Percentiles rank a stretch among this genome's conserved stretches.
phyloP scores from a whole-genome alignment of 306 rosid genomes.

The Fragaria nilgerrensis region DNA sequence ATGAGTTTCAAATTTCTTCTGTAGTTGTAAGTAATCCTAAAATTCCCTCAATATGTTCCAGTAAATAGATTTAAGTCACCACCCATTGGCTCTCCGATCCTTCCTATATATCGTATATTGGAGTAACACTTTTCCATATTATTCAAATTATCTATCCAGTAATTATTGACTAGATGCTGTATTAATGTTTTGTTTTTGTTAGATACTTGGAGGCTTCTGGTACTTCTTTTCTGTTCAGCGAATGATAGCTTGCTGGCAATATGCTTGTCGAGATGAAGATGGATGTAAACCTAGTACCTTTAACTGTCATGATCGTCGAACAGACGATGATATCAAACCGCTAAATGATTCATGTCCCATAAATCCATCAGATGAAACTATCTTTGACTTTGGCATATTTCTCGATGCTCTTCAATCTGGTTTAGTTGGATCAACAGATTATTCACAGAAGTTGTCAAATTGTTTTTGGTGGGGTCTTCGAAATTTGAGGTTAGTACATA shows the following conservation, averaged over 20 bases:
- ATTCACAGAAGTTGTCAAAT: conserved; percentile 15
- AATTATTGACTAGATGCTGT: too few species aligned
- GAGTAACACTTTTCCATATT: too few species aligned
- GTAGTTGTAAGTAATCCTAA: too few species aligned
- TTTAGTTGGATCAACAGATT: conserved; percentile 5
- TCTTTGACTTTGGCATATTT: conserved; percentile 33
- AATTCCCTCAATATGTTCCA: too few species aligned
- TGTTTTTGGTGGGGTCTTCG: conserved; percentile 43
- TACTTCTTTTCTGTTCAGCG: conserved; percentile 26
- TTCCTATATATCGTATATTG: too few species aligned
- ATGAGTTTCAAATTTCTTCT: too few species aligned
- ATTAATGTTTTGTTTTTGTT: background rate
- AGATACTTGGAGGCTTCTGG: conserved; percentile 31
- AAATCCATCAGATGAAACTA: background rate
- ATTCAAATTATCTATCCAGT: too few species aligned
- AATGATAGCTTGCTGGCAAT: conserved; percentile 15
- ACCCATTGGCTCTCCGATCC: too few species aligned
- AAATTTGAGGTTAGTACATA: conserved; percentile 29
- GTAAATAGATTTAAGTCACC: too few species aligned
- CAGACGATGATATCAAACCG: too few species aligned
- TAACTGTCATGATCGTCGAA: background rate
- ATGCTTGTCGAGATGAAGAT: background rate
- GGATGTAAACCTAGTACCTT: background rate
- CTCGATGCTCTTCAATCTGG: conserved; percentile 29
- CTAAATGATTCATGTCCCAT: background rate